Conservation (phyloP, 2,329 filamentous ascomycete genomes). For the Penicillium sclerotiorum region DNA sequence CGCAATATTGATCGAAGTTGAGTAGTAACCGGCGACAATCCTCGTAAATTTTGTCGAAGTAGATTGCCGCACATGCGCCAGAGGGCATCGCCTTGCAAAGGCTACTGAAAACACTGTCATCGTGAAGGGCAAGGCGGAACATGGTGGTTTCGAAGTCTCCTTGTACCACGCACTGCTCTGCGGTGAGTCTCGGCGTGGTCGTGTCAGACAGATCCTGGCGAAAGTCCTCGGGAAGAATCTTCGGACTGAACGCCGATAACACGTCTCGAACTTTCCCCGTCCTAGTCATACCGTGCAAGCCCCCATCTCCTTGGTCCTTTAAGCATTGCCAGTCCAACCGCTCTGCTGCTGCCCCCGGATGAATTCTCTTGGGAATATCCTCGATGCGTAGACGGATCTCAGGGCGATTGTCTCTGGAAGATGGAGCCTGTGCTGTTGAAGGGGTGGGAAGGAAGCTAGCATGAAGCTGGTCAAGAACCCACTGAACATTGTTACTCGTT, state of each 20-base stretch:
- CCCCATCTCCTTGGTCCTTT: constrained; percentile 26
- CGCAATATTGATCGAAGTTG: constrained; percentile 45
- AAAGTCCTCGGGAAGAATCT: constrained; percentile 46
- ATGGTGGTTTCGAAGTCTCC: constrained; percentile 49
- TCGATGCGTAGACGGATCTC: constrained; percentile 34
- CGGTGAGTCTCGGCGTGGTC: constrained; percentile 33
- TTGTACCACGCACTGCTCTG: constrained; percentile 48
- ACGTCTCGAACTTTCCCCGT: constrained; percentile 47
- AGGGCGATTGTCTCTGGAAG: constrained; percentile 36
- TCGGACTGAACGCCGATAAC: constrained; percentile 47
- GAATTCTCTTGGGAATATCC: constrained; percentile 31
- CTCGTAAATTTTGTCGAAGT: constrained; percentile 47
- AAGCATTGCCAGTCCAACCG: constrained; percentile 40
- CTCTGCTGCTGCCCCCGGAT: constrained; percentile 36
- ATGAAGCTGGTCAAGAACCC: constrained; percentile 46
- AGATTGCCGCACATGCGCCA: constrained; percentile 45
- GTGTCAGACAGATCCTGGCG: constrained; percentile 43
- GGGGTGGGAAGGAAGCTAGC: constrained; percentile 34
- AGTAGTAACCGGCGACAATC: constrained; percentile 37
- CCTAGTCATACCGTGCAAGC: constrained; percentile 34
- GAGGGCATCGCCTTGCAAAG: constrained; percentile 47
- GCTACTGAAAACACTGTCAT: constrained; percentile 45
- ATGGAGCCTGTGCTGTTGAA: constrained; percentile 30
- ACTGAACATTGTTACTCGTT: constrained; percentile 27
- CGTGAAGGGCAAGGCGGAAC: constrained; percentile 49